Evolutionary conservation across 352 stramenopile genomes (phyloP).

Genomic region (Phytophthora podocarpi): DNA sequence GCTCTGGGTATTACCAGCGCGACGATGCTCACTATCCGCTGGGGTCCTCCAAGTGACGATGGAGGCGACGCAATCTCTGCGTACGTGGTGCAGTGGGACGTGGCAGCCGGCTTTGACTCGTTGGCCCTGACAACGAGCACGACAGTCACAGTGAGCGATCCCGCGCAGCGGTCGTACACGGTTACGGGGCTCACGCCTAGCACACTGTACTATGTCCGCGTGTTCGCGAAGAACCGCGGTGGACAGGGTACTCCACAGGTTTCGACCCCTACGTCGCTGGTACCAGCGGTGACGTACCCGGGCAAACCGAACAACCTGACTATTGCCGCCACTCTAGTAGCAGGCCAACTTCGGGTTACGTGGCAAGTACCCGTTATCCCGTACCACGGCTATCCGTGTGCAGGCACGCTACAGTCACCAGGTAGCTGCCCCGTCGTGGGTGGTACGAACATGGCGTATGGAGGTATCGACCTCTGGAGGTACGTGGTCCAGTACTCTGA

Average conservation of each 20-base stretch:
- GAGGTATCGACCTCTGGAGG: constrained; percentile 84
- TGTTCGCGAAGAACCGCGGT: constrained; percentile 79
- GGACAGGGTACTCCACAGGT: constrained; percentile 62
- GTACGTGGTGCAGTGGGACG: constrained; percentile 94
- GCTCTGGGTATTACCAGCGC: constrained; percentile 70
- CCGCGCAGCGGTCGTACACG: constrained; percentile 69
- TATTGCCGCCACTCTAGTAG: constrained; percentile 27
- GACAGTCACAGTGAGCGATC: constrained; percentile 60
- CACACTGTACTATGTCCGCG: constrained; percentile 88
- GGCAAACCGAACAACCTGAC: constrained; percentile 67
- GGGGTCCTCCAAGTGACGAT: constrained; percentile 81
- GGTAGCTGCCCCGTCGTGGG: constrained; percentile 61
- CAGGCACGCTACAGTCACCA: constrained; percentile 56
- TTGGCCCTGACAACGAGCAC: constrained; percentile 60
- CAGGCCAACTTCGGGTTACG: constrained; percentile 50
- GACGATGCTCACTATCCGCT: constrained; percentile 93
- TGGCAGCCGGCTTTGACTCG: constrained; percentile 89
- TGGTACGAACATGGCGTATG: constrained; percentile 87
- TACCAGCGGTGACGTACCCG: constrained; percentile 54
- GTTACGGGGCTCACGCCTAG: constrained; percentile 84
- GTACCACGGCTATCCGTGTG: constrained; percentile 70
- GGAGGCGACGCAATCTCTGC: constrained; percentile 88
- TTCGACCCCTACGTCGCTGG: constrained; percentile 50
- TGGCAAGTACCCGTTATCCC: constrained; percentile 69
- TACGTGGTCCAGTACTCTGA: constrained; percentile 94